Conservation (phyloP, 2,329 filamentous ascomycete species). For the Grosmannia serpens region DNA sequence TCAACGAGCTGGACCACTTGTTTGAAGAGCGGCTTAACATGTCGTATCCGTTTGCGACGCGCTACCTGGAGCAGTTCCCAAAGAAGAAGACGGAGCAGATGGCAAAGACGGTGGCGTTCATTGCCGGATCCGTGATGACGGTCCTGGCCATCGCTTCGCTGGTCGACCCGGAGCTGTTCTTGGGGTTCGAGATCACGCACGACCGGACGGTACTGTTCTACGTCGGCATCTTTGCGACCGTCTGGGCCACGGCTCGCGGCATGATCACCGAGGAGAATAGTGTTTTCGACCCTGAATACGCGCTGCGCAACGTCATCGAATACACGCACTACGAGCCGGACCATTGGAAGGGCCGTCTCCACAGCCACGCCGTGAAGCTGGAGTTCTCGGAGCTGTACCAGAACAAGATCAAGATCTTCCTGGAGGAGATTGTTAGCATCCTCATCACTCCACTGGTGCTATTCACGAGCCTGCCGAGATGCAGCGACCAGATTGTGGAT, state of each 20-base stretch:
- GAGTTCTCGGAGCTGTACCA: constrained; percentile 90
- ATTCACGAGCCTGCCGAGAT: constrained; percentile 74
- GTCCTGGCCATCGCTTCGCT: constrained; percentile 75
- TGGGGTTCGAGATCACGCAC: constrained; percentile 82
- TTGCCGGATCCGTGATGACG: constrained; percentile 75
- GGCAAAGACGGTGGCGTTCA: constrained; percentile 74
- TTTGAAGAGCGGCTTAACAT: constrained; percentile 86
- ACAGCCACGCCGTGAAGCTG: constrained; percentile 82
- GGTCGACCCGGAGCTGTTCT: constrained; percentile 82
- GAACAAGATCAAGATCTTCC: constrained; percentile 79
- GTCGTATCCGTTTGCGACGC: constrained; percentile 85
- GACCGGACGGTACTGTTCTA: constrained; percentile 88
- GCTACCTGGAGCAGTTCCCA: constrained; percentile 92
- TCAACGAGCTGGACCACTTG: constrained; percentile 89
- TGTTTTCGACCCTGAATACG: constrained; percentile 86
- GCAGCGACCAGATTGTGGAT: constrained; percentile 86
- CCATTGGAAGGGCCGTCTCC: constrained; percentile 81
- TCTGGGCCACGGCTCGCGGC: constrained; percentile 76
- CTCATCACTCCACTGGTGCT: constrained; percentile 84
- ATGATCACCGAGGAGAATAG: constrained; percentile 77
- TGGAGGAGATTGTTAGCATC: constrained; percentile 87
- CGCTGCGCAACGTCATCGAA: constrained; percentile 76
- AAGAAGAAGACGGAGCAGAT: constrained; percentile 87
- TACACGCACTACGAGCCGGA: constrained; percentile 87
- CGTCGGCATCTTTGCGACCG: constrained; percentile 66